Evolutionary conservation across 768 basidiomycete species (phyloP).

Genomic region (Mycena belliarum): DNA sequence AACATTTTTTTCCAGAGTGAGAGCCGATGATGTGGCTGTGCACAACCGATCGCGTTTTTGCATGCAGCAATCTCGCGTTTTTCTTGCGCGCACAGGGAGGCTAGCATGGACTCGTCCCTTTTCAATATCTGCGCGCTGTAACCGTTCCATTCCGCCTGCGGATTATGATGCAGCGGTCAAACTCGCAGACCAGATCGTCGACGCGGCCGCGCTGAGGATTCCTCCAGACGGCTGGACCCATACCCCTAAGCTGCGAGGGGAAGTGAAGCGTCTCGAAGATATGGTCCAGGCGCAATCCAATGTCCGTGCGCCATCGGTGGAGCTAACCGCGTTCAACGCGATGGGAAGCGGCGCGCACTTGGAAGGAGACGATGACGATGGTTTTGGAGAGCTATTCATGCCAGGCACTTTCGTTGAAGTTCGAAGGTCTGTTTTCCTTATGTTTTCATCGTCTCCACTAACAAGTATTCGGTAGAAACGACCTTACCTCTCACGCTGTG

Average conservation of each 20-base stretch:
- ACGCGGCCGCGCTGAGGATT: slow-evolving; percentile 29
- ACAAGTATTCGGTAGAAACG: slow-evolving; percentile 31
- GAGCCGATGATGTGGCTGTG: background rate
- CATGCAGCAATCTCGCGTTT: slow-evolving; percentile 13
- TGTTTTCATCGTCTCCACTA: background rate
- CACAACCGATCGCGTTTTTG: background rate
- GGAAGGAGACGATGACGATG: slow-evolving; percentile 17
- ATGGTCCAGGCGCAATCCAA: slow-evolving; percentile 12
- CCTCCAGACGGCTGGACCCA: slow-evolving; percentile 37
- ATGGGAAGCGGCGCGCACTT: background rate
- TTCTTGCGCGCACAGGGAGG: slow-evolving; percentile 2
- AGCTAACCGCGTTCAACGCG: slow-evolving; percentile 26
- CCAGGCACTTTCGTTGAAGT: slow-evolving; percentile 56
- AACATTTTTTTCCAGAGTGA: slow-evolving; percentile 51
- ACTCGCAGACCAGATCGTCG: slow-evolving; percentile 35
- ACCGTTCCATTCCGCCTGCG: slow-evolving; percentile 3
- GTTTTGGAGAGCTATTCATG: slow-evolving; percentile 21
- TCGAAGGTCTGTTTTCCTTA: slow-evolving; percentile 38
- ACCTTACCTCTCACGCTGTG: slow-evolving; percentile 32
- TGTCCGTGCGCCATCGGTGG: slow-evolving; percentile 22
- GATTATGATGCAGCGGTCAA: slow-evolving; percentile 18
- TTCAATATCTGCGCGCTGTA: background rate
- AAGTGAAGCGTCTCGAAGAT: slow-evolving; percentile 37
- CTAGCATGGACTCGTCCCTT: slow-evolving; percentile 9
- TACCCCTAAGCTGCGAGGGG: slow-evolving; percentile 36